Percentiles rank a stretch among this genome's conserved stretches.
These are phyloP conservation scores for Fusarium ambrosium DNA, from an alignment of 2,329 filamentous ascomycete species.

Conservation along the genomic window DNA sequence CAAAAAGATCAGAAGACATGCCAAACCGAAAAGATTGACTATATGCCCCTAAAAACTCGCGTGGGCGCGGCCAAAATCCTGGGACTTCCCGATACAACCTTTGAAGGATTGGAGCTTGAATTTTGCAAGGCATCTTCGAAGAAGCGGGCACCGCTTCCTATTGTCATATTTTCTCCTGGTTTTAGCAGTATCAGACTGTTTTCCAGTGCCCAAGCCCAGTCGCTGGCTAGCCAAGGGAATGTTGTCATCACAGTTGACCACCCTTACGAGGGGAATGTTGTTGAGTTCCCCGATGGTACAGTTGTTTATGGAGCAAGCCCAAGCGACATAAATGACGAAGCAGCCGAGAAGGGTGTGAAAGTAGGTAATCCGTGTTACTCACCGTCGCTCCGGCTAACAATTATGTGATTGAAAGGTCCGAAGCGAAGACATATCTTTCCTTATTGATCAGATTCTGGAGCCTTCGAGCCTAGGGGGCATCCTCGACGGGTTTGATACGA, in stretches of 20 bases:
- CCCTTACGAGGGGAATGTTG: conserved; percentile 56
- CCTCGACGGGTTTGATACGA: conserved; percentile 37
- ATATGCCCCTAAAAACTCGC: conserved; percentile 31
- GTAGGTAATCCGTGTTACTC: not conserved
- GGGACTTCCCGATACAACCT: conserved; percentile 22
- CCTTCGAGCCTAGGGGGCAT: conserved; percentile 5
- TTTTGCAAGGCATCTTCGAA: conserved; percentile 31
- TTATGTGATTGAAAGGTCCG: conserved; percentile 41
- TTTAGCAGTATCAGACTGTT: conserved; percentile 54
- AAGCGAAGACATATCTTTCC: conserved; percentile 51
- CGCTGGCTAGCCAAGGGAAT: conserved; percentile 60
- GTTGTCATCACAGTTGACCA: conserved; percentile 62
- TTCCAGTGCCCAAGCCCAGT: conserved; percentile 56
- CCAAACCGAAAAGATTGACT: conserved; percentile 14
- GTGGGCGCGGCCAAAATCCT: not conserved
- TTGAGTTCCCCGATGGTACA: conserved; percentile 58
- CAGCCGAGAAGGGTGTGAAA: conserved; percentile 15
- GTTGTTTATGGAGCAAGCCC: conserved; percentile 20
- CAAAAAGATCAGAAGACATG: conserved; percentile 5
- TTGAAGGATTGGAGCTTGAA: conserved; percentile 27
- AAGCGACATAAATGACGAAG: conserved; percentile 34
- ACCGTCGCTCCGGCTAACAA: not conserved
- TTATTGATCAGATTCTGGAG: conserved; percentile 49
- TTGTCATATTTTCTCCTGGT: conserved; percentile 59
- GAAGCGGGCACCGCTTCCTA: conserved; percentile 35